A percentile compares a stretch with the other conserved stretches of the same genome.
Evolutionary conservation across 495 filamentous ascomycete genomes (phyloP).

Genomic region (Entonaema liquescens): DNA sequence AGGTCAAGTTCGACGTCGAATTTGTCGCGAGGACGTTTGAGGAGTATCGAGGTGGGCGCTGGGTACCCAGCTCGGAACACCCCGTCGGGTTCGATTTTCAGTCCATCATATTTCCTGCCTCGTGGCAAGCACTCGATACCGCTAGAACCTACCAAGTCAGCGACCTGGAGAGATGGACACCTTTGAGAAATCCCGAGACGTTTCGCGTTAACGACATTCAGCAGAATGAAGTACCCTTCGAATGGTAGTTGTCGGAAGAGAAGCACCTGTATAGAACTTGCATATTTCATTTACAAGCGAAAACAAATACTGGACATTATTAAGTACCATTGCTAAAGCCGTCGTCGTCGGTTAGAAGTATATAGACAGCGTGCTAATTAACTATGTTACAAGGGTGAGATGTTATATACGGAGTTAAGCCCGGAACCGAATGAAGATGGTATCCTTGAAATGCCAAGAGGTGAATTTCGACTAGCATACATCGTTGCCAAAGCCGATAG

Average conservation of each 20-base stretch:
- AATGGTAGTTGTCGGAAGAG: neutral
- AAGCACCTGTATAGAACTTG: neutral
- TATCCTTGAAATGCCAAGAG: neutral
- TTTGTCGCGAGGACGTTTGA: slow-evolving; percentile 24
- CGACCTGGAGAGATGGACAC: slow-evolving; percentile 30
- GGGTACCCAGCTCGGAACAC: slow-evolving; percentile 30
- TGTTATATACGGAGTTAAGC: neutral
- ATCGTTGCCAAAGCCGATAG: neutral
- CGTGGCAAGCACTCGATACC: neutral
- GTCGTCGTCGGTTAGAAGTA: neutral
- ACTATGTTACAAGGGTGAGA: neutral
- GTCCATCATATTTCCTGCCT: slow-evolving; percentile 1
- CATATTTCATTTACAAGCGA: neutral
- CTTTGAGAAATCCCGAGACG: slow-evolving; percentile 31
- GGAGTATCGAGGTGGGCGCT: slow-evolving; percentile 32
- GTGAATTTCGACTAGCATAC: neutral
- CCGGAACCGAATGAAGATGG: neutral
- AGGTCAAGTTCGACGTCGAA: slow-evolving; percentile 16
- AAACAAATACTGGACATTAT: no score
- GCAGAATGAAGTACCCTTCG: slow-evolving; percentile 25
- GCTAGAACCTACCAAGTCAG: slow-evolving; percentile 7
- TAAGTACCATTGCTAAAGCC: neutral
- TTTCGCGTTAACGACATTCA: slow-evolving; percentile 42
- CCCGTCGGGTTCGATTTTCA: slow-evolving; percentile 25
- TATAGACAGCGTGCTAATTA: neutral